Evolutionary conservation across 2,329 filamentous ascomycete species (phyloP), one percentile per base, ranked within the genome.

Genomic region (Microsporum ferrugineum): DNA sequence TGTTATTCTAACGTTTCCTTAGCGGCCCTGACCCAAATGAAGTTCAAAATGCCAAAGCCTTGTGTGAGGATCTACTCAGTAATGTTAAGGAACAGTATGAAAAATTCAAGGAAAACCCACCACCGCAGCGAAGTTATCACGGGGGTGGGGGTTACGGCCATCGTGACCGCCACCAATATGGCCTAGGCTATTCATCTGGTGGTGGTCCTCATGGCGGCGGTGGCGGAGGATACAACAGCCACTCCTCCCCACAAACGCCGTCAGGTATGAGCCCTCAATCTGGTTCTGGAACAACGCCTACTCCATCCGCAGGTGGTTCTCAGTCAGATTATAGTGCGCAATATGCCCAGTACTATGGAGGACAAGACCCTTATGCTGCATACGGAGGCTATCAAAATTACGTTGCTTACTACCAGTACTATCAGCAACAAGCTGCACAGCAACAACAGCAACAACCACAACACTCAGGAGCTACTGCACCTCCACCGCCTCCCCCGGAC

Each of bases 31-130:
- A 96, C 71, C 83, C 88, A 14, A 83, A 84, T 63, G 90, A 95
- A 79, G 92, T 99, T 38, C 82, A 91, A 63, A 86, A 85, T 67
- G 94, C 89, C 41, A 95, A 94, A 73, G 85, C 89, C 66, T 85
- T 96, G 53, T 97, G 92, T 72, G 84, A 92, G 67, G 91, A 96
- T 68, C 79, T 99, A 58, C 82, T 99, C 56, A 82, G 80, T 65
- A 95, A 94, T 67, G 94, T 99, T 60, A 88, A 86, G 70, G 83
- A 90, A 64, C 88, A 95, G 71, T 97, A 96, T 71, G 88, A 96
- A 71, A 85, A 87, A 55, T 95, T 92, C 80, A 97, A 96, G 76
- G 84, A 84, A 66, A 85, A 89, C 27, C 78, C 78, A 5, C 88
- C 88, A 14, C 88, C 86, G 61, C 79, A 80, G 63, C 86, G 87